Evolutionary conservation across 2,329 filamentous ascomycete species (phyloP).

Genomic region (Colletotrichum trifolii): DNA sequence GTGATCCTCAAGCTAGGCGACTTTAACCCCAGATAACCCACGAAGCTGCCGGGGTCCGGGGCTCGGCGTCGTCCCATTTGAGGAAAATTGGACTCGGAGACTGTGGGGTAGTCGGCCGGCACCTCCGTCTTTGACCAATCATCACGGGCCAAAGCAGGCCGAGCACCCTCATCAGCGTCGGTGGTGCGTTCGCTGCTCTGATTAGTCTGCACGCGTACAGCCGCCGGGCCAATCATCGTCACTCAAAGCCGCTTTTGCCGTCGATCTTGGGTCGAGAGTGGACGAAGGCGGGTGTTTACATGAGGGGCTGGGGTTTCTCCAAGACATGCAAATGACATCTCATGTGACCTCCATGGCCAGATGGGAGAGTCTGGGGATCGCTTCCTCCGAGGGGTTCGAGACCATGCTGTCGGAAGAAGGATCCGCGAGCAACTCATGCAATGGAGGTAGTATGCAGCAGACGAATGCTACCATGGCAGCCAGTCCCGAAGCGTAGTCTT

Average conservation of each 20-base stretch:
- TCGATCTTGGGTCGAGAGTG: constrained; percentile 40
- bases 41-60: constrained; percentile 14
- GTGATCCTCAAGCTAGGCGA: constrained; percentile 1
- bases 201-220: constrained; percentile 11
- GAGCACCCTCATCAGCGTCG: constrained; percentile 19
- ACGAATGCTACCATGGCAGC: background rate
- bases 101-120: constrained; percentile 33
- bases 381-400: constrained; percentile 30
- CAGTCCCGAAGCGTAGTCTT: background rate
- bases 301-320: constrained; percentile 31
- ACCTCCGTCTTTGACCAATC: constrained; percentile 21
- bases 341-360: constrained; percentile 26
- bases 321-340: constrained; percentile 20
- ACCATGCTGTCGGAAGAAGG: constrained; percentile 18
- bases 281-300: constrained; percentile 34
- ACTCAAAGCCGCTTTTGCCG: constrained; percentile 24
- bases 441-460: constrained; percentile 14
- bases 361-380: constrained; percentile 37
- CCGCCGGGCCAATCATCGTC: constrained; percentile 19
- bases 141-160: constrained; percentile 28
- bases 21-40: constrained; percentile 35
- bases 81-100: constrained; percentile 32
- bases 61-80: constrained; percentile 31
- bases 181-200: constrained; percentile 16
- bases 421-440: constrained; percentile 11